Conservation (phyloP, 202 grass and related monocot genomes). For the Saccharum hybrid region DNA sequence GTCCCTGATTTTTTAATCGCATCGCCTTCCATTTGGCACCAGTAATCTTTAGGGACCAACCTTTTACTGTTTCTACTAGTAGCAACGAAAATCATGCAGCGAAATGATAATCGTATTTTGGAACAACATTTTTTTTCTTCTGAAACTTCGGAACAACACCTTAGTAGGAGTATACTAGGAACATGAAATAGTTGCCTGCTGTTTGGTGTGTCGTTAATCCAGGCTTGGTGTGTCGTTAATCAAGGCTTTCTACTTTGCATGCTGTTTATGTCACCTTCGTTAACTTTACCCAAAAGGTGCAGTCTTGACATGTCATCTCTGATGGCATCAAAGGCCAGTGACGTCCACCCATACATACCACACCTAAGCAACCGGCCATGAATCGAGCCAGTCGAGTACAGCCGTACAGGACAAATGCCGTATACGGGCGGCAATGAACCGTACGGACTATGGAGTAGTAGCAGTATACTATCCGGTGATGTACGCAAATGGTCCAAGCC, state of each 20-base stretch:
- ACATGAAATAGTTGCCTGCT: neutral
- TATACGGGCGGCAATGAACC: constrained; percentile 26
- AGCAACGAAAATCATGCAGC: neutral
- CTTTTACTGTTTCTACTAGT: too few species aligned
- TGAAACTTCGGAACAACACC: neutral
- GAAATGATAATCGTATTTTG: neutral
- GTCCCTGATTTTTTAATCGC: neutral
- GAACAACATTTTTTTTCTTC: neutral
- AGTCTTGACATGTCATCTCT: neutral
- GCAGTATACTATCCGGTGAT: neutral
- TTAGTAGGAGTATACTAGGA: neutral
- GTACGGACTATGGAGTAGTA: neutral
- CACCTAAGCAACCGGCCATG: constrained; percentile 24
- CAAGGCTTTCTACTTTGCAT: neutral
- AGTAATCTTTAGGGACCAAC: neutral
- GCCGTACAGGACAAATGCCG: constrained; percentile 21
- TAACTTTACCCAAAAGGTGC: neutral
- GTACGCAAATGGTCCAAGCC: neutral
- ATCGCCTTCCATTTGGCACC: constrained; percentile 6
- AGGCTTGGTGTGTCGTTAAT: neutral
- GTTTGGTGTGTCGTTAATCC: too few species aligned
- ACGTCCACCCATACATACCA: neutral
- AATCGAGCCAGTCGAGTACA: neutral
- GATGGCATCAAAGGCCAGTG: neutral
- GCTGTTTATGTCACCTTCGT: neutral